These are phyloP conservation scores for Lichtheimia ramosa DNA, from an alignment of 371 early-diverging fungal genomes.

Conservation along the genomic window DNA sequence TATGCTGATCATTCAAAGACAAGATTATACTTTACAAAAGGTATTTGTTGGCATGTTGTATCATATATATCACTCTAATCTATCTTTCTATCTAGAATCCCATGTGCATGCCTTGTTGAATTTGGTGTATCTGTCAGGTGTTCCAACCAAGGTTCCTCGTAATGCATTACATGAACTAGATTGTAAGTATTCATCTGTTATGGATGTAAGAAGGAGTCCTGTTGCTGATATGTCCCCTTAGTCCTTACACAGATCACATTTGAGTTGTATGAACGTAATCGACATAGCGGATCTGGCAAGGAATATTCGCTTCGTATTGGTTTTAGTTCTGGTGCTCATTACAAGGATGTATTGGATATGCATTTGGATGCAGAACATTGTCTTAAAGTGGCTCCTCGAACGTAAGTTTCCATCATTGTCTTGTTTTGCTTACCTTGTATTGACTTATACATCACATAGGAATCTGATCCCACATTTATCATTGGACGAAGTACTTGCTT, in stretches of 20 bases:
- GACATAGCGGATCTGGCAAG: conserved; percentile 47
- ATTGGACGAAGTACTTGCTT: conserved; percentile 43
- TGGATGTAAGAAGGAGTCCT: background rate
- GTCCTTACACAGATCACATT: conserved; percentile 95
- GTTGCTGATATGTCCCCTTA: conserved; percentile 23
- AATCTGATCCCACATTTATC: conserved; percentile 47
- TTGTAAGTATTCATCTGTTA: conserved; percentile 55
- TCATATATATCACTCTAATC: background rate
- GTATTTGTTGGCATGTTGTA: conserved; percentile 19
- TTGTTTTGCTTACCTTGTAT: background rate
- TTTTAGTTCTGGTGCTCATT: conserved; percentile 91
- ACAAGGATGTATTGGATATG: conserved; percentile 86
- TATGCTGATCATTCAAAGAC: conserved; percentile 65
- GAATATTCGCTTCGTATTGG: conserved; percentile 91
- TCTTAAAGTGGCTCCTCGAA: conserved; percentile 78
- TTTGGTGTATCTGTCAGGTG: conserved; percentile 82
- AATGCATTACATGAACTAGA: conserved; percentile 87
- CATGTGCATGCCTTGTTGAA: conserved; percentile 90
- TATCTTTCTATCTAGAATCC: conserved; percentile 60
- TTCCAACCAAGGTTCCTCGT: conserved; percentile 72
- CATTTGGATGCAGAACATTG: conserved; percentile 88
- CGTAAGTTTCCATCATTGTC: conserved; percentile 22
- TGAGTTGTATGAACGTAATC: conserved; percentile 91
- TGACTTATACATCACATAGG: conserved; percentile 14
- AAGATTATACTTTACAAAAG: conserved; percentile 94